These are phyloP conservation scores for Triglochin maritima DNA, from an alignment of 106 monocot species.

Conservation along the genomic window DNA sequence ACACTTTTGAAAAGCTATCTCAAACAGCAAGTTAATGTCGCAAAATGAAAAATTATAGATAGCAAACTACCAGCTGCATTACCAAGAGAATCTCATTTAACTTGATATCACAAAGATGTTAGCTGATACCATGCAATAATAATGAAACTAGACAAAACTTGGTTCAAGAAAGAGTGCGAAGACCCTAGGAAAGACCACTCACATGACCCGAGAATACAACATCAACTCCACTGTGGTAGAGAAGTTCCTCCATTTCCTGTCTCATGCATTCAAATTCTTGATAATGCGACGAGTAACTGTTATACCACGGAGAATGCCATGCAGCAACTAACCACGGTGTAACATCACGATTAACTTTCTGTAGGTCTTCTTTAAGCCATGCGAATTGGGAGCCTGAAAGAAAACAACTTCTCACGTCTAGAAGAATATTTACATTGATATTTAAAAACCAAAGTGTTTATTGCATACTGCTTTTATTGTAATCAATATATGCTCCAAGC, in stretches of 20 bases:
- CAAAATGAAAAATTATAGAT: too few species aligned
- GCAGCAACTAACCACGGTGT: conserved; percentile 90
- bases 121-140: too few species aligned
- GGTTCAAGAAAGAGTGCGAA: not conserved
- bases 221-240: conserved; percentile 63
- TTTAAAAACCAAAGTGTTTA: not conserved
- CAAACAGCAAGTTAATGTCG: too few species aligned
- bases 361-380: conserved; percentile 60
- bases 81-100: too few species aligned
- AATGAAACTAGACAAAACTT: not conserved
- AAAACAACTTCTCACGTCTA: not conserved
- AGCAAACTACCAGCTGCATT: too few species aligned
- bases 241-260: conserved; percentile 68
- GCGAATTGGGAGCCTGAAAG: conserved; percentile 60
- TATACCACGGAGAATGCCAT: conserved; percentile 95
- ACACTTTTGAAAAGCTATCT: too few species aligned
- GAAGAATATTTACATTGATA: not conserved
- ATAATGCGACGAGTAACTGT: conserved; percentile 84
- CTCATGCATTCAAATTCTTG: conserved; percentile 96
- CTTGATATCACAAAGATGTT: too few species aligned
- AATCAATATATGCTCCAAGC: conserved; percentile 81
- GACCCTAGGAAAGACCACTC: conserved; percentile 11
- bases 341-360: conserved; percentile 28
- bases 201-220: conserved; percentile 85
- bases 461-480: conserved; percentile 55